phyloP scores from a whole-genome alignment of 2,329 filamentous ascomycete species.

The Clonostachys rhizophaga region DNA sequence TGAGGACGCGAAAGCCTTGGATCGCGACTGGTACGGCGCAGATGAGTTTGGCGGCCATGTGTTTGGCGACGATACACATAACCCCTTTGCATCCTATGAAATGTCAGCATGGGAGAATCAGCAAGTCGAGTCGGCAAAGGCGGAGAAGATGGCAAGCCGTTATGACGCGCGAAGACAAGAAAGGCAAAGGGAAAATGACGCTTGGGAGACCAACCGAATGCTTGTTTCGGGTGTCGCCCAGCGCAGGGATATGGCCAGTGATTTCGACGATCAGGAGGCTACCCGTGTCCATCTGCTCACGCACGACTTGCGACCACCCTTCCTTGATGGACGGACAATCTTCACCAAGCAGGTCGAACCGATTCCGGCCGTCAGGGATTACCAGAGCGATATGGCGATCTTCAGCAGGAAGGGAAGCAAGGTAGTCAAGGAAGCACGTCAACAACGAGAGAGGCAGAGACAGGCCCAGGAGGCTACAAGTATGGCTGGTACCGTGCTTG shows the following conservation, averaged over 20 bases:
- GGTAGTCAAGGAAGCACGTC: constrained; percentile 85
- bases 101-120: constrained; percentile 70
- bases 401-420: constrained; percentile 94
- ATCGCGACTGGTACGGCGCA: constrained; percentile 89
- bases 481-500: constrained; percentile 83
- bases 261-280: constrained; percentile 89
- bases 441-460: constrained; percentile 88
- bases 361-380: constrained; percentile 85
- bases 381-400: constrained; percentile 97
- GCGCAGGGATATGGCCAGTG: constrained; percentile 71
- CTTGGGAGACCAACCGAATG: constrained; percentile 99
- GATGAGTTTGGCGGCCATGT: constrained; percentile 79
- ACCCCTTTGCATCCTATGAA: constrained; percentile 78
- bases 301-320: constrained; percentile 90
- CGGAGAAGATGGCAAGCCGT: constrained; percentile 75
- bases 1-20: constrained; percentile 70
- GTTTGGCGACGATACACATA: constrained; percentile 88
- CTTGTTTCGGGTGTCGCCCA: constrained; percentile 94
- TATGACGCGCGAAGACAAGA: constrained; percentile 69
- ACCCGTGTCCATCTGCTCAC: constrained; percentile 87
- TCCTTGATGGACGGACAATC: constrained; percentile 88
- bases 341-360: constrained; percentile 98
- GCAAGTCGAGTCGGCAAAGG: constrained; percentile 71
- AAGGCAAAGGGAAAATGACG: constrained; percentile 91
- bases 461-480: constrained; percentile 95